These are phyloP conservation scores for Boletus rufocinnamomeus DNA, from an alignment of 768 basidiomycete species.

Conservation along the genomic window DNA sequence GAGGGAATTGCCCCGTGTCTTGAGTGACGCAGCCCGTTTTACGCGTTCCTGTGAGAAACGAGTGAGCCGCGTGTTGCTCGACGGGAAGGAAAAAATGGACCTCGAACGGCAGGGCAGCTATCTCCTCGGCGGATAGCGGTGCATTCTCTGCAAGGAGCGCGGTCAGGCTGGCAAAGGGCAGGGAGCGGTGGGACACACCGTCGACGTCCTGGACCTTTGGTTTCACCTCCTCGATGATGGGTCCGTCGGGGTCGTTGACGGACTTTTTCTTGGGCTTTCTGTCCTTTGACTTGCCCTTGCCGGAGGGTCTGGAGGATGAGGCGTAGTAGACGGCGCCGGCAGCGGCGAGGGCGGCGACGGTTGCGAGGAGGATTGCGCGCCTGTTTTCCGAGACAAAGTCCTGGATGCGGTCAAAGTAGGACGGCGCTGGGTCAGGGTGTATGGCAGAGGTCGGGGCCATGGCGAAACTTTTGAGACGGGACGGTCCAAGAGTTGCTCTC, in stretches of 20 bases:
- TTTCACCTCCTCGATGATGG: conserved; percentile 76
- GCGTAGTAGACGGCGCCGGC: conserved; percentile 77
- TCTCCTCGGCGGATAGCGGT: conserved; percentile 53
- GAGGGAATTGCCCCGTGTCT: conserved; percentile 69
- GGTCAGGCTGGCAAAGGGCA: conserved; percentile 2
- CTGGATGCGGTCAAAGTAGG: conserved; percentile 63
- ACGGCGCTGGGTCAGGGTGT: conserved; percentile 10
- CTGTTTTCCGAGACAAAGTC: conserved; percentile 77
- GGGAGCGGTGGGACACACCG: conserved; percentile 25
- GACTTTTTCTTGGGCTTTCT: conserved; percentile 53
- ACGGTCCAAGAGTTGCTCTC: too few species aligned
- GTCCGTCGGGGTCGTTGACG: conserved; percentile 62
- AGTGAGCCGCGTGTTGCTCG: conserved; percentile 8
- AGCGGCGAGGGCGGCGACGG: conserved; percentile 70
- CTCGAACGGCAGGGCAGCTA: conserved; percentile 58
- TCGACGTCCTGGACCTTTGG: conserved; percentile 43
- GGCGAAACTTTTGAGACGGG: not conserved
- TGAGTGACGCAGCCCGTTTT: conserved; percentile 61
- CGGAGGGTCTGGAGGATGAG: conserved; percentile 41
- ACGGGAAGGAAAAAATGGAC: conserved; percentile 36
- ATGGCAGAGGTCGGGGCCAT: conserved; percentile 26
- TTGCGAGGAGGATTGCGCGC: conserved; percentile 69
- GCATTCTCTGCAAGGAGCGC: conserved; percentile 38
- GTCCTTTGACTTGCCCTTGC: conserved; percentile 52
- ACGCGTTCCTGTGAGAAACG: conserved; percentile 55